Evolutionary conservation across 2,329 filamentous ascomycete species (phyloP).

Genomic region (Mycocentrospora acerina): DNA sequence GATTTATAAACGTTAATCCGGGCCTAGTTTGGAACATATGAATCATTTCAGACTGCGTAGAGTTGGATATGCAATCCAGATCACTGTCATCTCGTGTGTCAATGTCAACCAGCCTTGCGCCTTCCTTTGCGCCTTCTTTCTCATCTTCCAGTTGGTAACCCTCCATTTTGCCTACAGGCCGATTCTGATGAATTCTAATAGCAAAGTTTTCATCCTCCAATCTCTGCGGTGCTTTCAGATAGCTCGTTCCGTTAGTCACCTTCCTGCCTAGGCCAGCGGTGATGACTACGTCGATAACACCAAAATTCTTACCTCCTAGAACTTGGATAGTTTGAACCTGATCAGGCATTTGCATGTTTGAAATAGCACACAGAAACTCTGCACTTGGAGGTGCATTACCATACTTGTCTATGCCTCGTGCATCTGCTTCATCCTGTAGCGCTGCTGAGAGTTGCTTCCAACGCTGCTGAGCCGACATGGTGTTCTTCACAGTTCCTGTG

Average conservation of each 20-base stretch:
- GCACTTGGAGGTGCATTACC: conserved; percentile 40
- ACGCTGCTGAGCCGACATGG: conserved; percentile 20
- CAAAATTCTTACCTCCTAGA: conserved; percentile 31
- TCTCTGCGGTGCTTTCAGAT: conserved; percentile 26
- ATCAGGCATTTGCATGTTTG: conserved; percentile 41
- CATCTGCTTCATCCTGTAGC: conserved; percentile 37
- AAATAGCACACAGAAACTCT: conserved; percentile 42
- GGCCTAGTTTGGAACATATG: too few species aligned
- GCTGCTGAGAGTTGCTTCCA: conserved; percentile 38
- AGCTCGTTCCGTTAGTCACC: conserved; percentile 17
- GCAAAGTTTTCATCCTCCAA: conserved; percentile 23
- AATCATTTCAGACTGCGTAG: too few species aligned
- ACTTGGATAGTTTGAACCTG: conserved; percentile 34
- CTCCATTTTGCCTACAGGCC: too few species aligned
- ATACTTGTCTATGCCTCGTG: conserved; percentile 34
- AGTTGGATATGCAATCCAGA: too few species aligned
- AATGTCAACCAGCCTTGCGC: too few species aligned
- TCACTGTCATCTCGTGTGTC: too few species aligned
- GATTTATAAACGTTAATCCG: too few species aligned
- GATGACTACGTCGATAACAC: conserved; percentile 43
- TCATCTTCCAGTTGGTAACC: too few species aligned
- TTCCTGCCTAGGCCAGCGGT: conserved; percentile 33
- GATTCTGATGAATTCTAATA: background rate
- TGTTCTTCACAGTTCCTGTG: conserved; percentile 5
- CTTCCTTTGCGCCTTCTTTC: too few species aligned